A percentile compares a stretch with the other conserved stretches of the same genome.
Evolutionary conservation across 2,329 filamentous ascomycete genomes (phyloP).

Genomic region (Aspergillus melleus): DNA sequence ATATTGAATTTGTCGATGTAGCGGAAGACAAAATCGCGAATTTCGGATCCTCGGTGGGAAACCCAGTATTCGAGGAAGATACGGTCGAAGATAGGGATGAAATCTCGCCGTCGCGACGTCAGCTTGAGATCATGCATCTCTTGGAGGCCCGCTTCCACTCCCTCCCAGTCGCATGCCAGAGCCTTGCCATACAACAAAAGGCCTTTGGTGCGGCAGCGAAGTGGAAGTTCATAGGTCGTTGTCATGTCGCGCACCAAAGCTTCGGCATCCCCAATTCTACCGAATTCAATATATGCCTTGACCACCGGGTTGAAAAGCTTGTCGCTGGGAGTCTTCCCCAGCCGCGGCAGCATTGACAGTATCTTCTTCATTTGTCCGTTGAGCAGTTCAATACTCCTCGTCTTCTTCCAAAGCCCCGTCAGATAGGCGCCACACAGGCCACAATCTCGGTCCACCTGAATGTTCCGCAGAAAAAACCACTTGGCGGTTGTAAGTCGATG

Average conservation of each 20-base stretch:
- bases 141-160: conserved; percentile 38
- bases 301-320: conserved; percentile 44
- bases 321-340: conserved; percentile 35
- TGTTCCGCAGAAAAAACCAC: conserved; percentile 32
- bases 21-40: conserved; percentile 37
- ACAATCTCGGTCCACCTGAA: conserved; percentile 35
- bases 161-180: conserved; percentile 41
- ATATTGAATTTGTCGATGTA: conserved; percentile 38
- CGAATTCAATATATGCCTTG: conserved; percentile 41
- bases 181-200: conserved; percentile 40
- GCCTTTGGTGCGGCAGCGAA: conserved; percentile 37
- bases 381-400: conserved; percentile 36
- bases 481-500: conserved; percentile 39
- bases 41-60: conserved; percentile 33
- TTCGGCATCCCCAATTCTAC: conserved; percentile 36
- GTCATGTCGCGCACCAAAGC: conserved; percentile 38
- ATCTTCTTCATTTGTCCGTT: conserved; percentile 35
- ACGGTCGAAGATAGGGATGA: conserved; percentile 38
- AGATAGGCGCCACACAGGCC: conserved; percentile 40
- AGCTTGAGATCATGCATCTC: conserved; percentile 38
- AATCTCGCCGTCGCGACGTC: conserved; percentile 29
- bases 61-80: conserved; percentile 45
- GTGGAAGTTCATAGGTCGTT: conserved; percentile 27
- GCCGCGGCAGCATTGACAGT: conserved; percentile 25
- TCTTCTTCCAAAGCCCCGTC: conserved; percentile 41